Percentiles rank a stretch among this genome's conserved stretches.
Evolutionary conservation across 2,329 filamentous ascomycete species (phyloP).

Genomic region (Colletotrichum chlorophyti): DNA sequence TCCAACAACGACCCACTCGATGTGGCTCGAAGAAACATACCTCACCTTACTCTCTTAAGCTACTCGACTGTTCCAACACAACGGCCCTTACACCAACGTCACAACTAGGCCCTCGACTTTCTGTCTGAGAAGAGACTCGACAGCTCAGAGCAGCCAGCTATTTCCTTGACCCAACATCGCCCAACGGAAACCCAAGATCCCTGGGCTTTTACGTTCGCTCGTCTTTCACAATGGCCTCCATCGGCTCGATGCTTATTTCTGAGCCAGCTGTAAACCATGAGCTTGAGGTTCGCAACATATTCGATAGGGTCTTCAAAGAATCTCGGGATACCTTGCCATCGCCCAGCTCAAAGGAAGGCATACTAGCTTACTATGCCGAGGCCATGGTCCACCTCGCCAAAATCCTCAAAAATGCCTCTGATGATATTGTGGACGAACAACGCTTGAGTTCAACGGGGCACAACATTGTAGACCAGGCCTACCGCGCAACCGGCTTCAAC

Average conservation of each 20-base stretch:
- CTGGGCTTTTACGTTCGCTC: no score
- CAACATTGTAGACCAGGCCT: slow-evolving; percentile 17
- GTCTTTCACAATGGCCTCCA: slow-evolving; percentile 1
- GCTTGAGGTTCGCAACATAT: slow-evolving; percentile 2
- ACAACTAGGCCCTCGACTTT: background rate
- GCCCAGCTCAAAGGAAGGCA: slow-evolving; percentile 1
- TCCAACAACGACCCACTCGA: slow-evolving; percentile 22
- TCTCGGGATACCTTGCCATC: background rate
- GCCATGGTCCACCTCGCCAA: background rate
- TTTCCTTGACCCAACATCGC: no score
- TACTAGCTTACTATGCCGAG: slow-evolving; percentile 1
- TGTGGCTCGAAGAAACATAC: slow-evolving; percentile 1
- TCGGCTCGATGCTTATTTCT: slow-evolving; percentile 14
- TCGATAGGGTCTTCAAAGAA: background rate
- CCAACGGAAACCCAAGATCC: no score
- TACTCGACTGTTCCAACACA: no score
- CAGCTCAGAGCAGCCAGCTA: no score
- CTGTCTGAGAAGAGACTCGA: no score
- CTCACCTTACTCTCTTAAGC: background rate
- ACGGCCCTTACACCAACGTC: background rate
- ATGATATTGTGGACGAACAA: slow-evolving; percentile 7
- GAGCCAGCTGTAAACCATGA: slow-evolving; percentile 6
- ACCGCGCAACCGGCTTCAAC: background rate
- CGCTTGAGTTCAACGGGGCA: slow-evolving; percentile 18
- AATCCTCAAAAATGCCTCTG: slow-evolving; percentile 3